Conservation (phyloP, 176 grass and related monocot species). For the Tuctoria greenei region DNA sequence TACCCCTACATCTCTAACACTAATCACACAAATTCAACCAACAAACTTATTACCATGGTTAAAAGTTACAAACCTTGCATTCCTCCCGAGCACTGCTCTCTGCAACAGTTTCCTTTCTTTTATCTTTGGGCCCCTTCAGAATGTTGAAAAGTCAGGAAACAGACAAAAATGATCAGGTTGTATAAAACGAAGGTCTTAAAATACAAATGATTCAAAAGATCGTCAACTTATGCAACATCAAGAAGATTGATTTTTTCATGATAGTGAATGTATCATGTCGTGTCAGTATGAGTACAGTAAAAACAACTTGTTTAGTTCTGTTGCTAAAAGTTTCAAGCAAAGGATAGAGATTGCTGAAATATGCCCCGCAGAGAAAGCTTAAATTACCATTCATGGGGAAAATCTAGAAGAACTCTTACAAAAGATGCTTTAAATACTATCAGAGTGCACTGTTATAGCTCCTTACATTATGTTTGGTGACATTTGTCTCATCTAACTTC, state of each 20-base stretch:
- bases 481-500: slow-evolving; percentile 32
- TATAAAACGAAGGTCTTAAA: slow-evolving; percentile 25
- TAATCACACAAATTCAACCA: neutral
- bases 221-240: slow-evolving; percentile 4
- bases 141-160: slow-evolving; percentile 35
- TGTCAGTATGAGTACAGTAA: slow-evolving; percentile 11
- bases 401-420: neutral
- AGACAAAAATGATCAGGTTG: slow-evolving; percentile 37
- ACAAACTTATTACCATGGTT: slow-evolving; percentile 17
- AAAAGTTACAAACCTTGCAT: slow-evolving; percentile 66
- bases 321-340: slow-evolving; percentile 13
- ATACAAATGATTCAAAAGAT: slow-evolving; percentile 14
- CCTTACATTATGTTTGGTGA: slow-evolving; percentile 33
- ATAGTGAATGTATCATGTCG: slow-evolving; percentile 19
- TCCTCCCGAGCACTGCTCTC: slow-evolving; percentile 53
- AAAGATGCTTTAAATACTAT: slow-evolving; percentile 1
- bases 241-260: neutral
- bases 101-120: slow-evolving; percentile 49
- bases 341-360: slow-evolving; percentile 1
- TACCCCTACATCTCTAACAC: too few species aligned
- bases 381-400: neutral
- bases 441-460: neutral
- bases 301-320: slow-evolving; percentile 8
- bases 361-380: neutral
- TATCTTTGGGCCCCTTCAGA: slow-evolving; percentile 61